Base-by-base conservation (phyloP, 2,329 filamentous ascomycete species). In the Penicillium sp. region DNA sequence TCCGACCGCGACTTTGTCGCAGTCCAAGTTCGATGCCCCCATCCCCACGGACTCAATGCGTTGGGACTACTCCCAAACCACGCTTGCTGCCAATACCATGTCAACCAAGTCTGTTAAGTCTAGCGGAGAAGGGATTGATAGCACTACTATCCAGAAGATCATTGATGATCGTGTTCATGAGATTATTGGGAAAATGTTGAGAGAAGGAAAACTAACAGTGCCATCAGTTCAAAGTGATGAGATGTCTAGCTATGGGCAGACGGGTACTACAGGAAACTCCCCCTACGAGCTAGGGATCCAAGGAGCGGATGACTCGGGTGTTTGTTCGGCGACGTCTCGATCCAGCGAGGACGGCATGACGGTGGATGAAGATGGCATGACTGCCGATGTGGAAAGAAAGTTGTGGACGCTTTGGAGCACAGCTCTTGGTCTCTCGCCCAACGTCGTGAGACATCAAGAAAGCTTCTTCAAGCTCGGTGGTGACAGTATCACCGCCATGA, bases 391-490 rank as follows among this genome's bases (percentile, higher is more conserved):
- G 45, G 71, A 75, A 50, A 65, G 64, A 32, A 72, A 67, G 38
- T 66, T 75, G 11, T 67, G 73, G 64, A 62, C 56, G n/a, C 64
- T 75, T 43, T 76, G 72, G 73, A 69, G 72, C 39, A 67, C 66
- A 39, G 70, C 72, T 27, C 58, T 75, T 41, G 69, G 68, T 21
- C 57, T 74, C 7, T 62, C 71, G 5, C 60, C 68, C 6, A 65
- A 70, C 21, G 61, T 59, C 14, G 67, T 75, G 31, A 66, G 67
- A 34, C 64, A 65, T 31, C 68, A 73, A 24, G 71, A 73, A 42
- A 77, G 70, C 55, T 79, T 79, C 65, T 75, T 76, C 61, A 70
- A 72, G 32, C 48, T 75, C 16, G 73, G 73, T 9, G 73, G 73
- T 27, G 73, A 76, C 50, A 75, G 72, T 56, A 74, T 76, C 47